A percentile compares a stretch with the other conserved stretches of the same genome.
Conservation (phyloP, 2,329 filamentous ascomycete genomes). For the Macroventuria anomochaeta region DNA sequence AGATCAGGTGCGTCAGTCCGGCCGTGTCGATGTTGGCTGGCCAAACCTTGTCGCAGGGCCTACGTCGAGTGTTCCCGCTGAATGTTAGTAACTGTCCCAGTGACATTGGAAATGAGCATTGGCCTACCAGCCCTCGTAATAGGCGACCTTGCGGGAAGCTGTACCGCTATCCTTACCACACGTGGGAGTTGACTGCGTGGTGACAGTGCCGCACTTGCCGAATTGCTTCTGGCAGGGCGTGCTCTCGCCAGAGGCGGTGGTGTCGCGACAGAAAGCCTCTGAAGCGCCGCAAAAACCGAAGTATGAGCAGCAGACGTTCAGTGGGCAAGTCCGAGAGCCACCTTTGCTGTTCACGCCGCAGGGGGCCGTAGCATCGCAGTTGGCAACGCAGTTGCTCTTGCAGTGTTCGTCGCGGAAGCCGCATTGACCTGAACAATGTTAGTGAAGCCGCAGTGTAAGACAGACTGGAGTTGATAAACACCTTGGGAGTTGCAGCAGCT, state of each 20-base stretch:
- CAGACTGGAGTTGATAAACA: not conserved
- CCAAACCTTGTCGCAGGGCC: conserved; percentile 30
- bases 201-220: conserved; percentile 11
- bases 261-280: conserved; percentile 27
- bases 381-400: conserved; percentile 30
- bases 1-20: conserved; percentile 35
- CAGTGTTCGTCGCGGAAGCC: conserved; percentile 25
- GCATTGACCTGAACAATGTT: conserved; percentile 10
- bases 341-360: conserved; percentile 42
- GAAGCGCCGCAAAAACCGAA: conserved; percentile 50
- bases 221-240: conserved; percentile 16
- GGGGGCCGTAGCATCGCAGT: conserved; percentile 49
- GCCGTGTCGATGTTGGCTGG: conserved; percentile 30
- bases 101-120: not conserved
- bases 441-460: not conserved
- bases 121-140: conserved; percentile 31
- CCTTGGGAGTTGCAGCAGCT: conserved; percentile 21
- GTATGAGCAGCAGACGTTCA: conserved; percentile 39
- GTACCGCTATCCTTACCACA: conserved; percentile 25
- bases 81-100: not conserved
- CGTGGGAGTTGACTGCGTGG: not conserved
- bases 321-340: conserved; percentile 11
- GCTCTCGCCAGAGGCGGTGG: not conserved
- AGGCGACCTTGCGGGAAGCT: conserved; percentile 25
- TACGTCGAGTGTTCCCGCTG: conserved; percentile 26